Percentiles rank a stretch among this genome's conserved stretches.
These are phyloP conservation scores for Lasiosphaeriaceae sp. DNA, from an alignment of 495 filamentous ascomycete species.

Conservation along the genomic window DNA sequence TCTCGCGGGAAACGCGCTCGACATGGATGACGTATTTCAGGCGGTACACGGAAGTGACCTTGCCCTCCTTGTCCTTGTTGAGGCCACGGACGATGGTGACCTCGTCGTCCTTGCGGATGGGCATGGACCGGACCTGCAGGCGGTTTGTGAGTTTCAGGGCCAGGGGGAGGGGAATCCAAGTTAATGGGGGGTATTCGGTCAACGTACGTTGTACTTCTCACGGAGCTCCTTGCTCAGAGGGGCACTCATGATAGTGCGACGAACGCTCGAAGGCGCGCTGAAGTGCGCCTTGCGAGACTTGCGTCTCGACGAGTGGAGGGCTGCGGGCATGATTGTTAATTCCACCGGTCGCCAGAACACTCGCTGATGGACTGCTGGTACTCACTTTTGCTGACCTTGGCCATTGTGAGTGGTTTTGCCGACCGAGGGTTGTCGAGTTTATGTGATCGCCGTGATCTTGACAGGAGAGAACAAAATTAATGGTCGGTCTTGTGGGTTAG, in stretches of 20 bases:
- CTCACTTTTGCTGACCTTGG: conserved; percentile 32
- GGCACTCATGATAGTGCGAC: conserved; percentile 90
- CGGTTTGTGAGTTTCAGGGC: not conserved
- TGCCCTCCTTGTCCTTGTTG: conserved; percentile 95
- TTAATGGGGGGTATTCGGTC: too few relatives aligned
- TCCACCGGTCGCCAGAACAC: not conserved
- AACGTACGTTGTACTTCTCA: conserved; percentile 87
- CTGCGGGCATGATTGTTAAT: conserved; percentile 28
- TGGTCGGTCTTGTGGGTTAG: conserved; percentile 13
- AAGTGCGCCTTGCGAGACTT: conserved; percentile 99
- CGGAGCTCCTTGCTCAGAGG: conserved; percentile 91
- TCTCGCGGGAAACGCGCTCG: conserved; percentile 89
- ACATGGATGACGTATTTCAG: conserved; percentile 93
- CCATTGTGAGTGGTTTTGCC: conserved; percentile 33
- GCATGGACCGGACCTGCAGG: conserved; percentile 84
- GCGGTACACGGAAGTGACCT: conserved; percentile 94
- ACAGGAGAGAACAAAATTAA: conserved; percentile 12
- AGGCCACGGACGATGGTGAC: conserved; percentile 80
- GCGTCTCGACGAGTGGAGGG: conserved; percentile 65
- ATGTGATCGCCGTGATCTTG: conserved; percentile 31
- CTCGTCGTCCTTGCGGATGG: conserved; percentile 97
- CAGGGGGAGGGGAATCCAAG: too few relatives aligned
- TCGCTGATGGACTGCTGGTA: not conserved
- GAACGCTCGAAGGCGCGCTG: conserved; percentile 82
- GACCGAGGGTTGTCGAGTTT: conserved; percentile 25